Evolutionary conservation across 495 filamentous ascomycete genomes (phyloP).

Genomic region (Hyaloscypha bicolor): DNA sequence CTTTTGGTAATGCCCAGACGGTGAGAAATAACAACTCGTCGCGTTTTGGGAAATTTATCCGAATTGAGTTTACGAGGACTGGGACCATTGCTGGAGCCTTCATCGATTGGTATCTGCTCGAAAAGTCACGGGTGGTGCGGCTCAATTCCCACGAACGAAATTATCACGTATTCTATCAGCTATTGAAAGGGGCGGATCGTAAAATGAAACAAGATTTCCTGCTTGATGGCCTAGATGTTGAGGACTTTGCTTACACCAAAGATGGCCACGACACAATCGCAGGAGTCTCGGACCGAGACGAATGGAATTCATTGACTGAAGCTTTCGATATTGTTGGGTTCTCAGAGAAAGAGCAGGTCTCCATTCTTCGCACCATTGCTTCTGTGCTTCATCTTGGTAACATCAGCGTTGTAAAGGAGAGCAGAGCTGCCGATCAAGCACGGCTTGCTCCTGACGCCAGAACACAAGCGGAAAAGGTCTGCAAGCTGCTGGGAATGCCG

Average conservation of each 20-base stretch:
- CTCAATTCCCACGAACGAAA: conserved; percentile 87
- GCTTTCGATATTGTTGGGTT: conserved; percentile 96
- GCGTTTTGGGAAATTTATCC: conserved; percentile 97
- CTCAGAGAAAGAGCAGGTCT: conserved; percentile 77
- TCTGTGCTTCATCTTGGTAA: conserved; percentile 94
- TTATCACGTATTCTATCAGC: conserved; percentile 98
- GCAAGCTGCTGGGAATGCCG: conserved; percentile 81
- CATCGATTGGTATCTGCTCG: conserved; percentile 97
- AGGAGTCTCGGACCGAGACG: conserved; percentile 87
- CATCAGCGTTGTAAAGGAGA: conserved; percentile 85
- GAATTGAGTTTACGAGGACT: conserved; percentile 89
- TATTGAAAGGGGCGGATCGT: conserved; percentile 79
- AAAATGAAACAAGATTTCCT: conserved; percentile 75
- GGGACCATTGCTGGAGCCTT: conserved; percentile 95
- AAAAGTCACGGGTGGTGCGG: conserved; percentile 94
- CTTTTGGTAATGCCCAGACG: conserved; percentile 98
- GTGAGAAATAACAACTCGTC: conserved; percentile 99
- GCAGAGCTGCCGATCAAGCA: conserved; percentile 87
- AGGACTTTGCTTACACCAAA: conserved; percentile 89
- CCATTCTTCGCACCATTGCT: conserved; percentile 85
- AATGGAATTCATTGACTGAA: conserved; percentile 88
- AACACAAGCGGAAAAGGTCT: conserved; percentile 72
- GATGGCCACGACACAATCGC: conserved; percentile 88
- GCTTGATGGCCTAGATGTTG: conserved; percentile 68
- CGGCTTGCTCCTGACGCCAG: conserved; percentile 73